These are phyloP conservation scores for Xylaria sp. DNA, from an alignment of 495 filamentous ascomycete species.

Conservation along the genomic window DNA sequence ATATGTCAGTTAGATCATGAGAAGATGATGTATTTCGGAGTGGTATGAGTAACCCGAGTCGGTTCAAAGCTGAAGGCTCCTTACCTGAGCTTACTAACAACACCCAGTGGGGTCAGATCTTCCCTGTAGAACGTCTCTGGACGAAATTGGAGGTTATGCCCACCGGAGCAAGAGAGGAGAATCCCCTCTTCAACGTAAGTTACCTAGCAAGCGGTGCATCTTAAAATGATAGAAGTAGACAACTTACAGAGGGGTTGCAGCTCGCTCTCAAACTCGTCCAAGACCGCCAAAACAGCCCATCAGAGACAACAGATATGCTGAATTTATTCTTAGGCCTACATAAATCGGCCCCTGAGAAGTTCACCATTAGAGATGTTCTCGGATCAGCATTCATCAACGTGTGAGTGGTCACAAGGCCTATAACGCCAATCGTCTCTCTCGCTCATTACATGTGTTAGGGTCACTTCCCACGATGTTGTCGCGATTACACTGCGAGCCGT, in stretches of 20 bases:
- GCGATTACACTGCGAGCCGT: background rate
- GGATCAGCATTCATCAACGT: constrained; percentile 1
- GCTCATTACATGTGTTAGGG: background rate
- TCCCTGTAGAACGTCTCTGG: constrained; percentile 16
- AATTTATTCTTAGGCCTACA: background rate
- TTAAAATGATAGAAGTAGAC: no score
- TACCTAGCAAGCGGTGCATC: no score
- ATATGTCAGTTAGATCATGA: constrained; percentile 17
- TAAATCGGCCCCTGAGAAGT: background rate
- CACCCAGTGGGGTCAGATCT: constrained; percentile 13
- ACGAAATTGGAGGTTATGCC: constrained; percentile 5
- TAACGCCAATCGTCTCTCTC: no score
- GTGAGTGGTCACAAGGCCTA: background rate
- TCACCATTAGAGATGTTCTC: constrained; percentile 6
- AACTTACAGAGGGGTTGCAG: background rate
- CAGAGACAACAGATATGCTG: background rate
- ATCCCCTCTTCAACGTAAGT: background rate
- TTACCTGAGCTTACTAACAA: background rate
- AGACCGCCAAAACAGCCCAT: background rate
- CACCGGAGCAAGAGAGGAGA: background rate
- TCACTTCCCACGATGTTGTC: constrained; percentile 4
- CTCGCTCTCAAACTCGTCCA: background rate
- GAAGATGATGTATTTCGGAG: constrained; percentile 24
- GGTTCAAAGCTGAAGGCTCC: no score
- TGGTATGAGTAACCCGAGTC: constrained; percentile 10